Evolutionary conservation across 2,329 filamentous ascomycete species (phyloP).

Genomic region (Huntiella omanensis): DNA sequence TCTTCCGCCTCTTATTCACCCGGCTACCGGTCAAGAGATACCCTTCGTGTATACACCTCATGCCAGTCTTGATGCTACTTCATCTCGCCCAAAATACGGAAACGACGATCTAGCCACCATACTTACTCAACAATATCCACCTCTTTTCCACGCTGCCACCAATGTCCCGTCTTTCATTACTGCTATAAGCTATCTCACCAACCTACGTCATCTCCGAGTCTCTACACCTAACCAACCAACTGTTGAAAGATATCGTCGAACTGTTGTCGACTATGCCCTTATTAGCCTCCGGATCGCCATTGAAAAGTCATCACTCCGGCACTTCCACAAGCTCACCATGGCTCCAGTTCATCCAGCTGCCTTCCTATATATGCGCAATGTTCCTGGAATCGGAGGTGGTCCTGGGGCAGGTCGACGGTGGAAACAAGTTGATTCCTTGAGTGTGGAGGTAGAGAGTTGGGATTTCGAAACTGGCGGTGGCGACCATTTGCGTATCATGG

Average conservation of each 20-base stretch:
- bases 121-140: constrained; percentile 70
- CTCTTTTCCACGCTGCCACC: constrained; percentile 74
- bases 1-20: constrained; percentile 67
- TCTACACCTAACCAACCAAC: constrained; percentile 56
- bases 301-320: constrained; percentile 49
- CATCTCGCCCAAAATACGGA: constrained; percentile 58
- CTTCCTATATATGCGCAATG: constrained; percentile 59
- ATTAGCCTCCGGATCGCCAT: constrained; percentile 72
- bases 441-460: constrained; percentile 54
- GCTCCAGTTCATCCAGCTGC: constrained; percentile 56
- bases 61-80: constrained; percentile 40
- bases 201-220: constrained; percentile 56
- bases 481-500: constrained; percentile 60
- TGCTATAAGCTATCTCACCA: constrained; percentile 48
- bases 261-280: constrained; percentile 71
- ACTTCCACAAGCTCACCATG: constrained; percentile 52
- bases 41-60: constrained; percentile 69
- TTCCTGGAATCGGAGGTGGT: constrained; percentile 53
- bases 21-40: constrained; percentile 56
- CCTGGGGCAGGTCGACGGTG: constrained; percentile 55
- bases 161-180: constrained; percentile 72
- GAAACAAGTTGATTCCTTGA: constrained; percentile 57
- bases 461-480: constrained; percentile 43
- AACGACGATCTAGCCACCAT: constrained; percentile 63
- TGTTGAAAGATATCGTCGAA: constrained; percentile 51